Evolutionary conservation across 139 green algal genomes (phyloP).

Genomic region (Chlorokybus atmophyticus): DNA sequence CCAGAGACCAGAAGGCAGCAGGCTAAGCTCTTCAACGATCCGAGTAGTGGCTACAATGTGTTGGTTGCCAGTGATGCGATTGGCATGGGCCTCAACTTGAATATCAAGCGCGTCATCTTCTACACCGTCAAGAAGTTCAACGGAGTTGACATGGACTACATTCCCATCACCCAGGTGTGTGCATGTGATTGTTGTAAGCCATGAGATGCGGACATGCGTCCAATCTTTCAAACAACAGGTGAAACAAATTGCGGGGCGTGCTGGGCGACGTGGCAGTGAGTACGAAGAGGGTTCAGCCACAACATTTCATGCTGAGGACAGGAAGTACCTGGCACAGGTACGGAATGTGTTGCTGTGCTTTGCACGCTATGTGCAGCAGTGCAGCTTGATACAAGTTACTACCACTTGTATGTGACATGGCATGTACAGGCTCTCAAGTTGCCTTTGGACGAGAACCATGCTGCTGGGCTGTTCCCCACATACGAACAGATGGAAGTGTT

Average conservation of each 20-base stretch:
- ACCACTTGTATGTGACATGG: too few species aligned
- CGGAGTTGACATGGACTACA: constrained; percentile 29
- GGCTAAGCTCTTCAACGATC: constrained; percentile 78
- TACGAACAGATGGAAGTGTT: constrained; percentile 47
- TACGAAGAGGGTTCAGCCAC: constrained; percentile 15
- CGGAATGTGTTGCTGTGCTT: too few species aligned
- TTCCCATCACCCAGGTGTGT: constrained; percentile 20
- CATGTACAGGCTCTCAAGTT: constrained; percentile 6
- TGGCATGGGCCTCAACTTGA: constrained; percentile 96
- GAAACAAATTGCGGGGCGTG: constrained; percentile 41
- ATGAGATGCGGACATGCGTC: constrained; percentile 27
- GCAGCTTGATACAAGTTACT: too few species aligned
- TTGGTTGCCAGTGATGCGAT: constrained; percentile 85
- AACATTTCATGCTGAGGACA: constrained; percentile 11
- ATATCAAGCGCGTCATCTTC: constrained; percentile 84
- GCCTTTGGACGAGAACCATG: neutral
- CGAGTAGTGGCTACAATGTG: constrained; percentile 51
- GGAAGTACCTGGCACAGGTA: constrained; percentile 5
- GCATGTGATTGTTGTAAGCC: neutral
- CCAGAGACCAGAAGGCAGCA: constrained; percentile 68
- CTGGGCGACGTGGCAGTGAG: constrained; percentile 24
- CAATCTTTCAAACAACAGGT: constrained; percentile 29
- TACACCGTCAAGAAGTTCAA: constrained; percentile 62
- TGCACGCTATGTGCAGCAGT: too few species aligned
- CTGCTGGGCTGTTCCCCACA: constrained; percentile 28